Base-by-base conservation (phyloP, 2,329 filamentous ascomycete species). In the Alternaria consortialis region DNA sequence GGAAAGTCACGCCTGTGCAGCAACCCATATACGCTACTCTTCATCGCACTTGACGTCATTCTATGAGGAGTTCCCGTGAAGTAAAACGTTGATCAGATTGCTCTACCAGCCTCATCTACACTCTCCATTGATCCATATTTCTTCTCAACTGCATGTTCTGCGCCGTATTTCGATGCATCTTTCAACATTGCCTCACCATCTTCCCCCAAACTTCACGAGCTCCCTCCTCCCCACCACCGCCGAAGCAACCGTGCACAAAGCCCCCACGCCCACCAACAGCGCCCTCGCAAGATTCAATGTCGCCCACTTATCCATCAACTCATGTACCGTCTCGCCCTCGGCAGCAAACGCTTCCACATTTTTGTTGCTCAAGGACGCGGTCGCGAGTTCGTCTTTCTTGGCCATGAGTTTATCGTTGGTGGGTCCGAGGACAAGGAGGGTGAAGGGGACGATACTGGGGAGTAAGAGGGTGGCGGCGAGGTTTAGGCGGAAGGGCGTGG, bases 291-390 rank as follows among this genome's bases (percentile, higher is more conserved):
- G 63, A 67, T 87, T 87, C 67, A 87, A 69, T 51, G 80, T 76
- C 3, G 80, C 85, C 86, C 86, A 89, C 59, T 77, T 78, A 67
- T 88, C 85, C 37, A 88, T 80, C 66, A 88, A 72, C 59, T 77
- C 80, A 73, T 86, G 84, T 7, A 80, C 79, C 0, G 79, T 83
- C 75, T 84, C 82, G 44, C 80, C 80, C 54, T 80, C 74, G 29
- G 68, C 71, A 31, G 79, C 67, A 4, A 76, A 79, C 5, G 71
- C 68, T 57, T 84, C 83, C 2, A 64, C 47, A 2, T 58, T 54
- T 17, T 80, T 73, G 56, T 81, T 80, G 27, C 74, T 75, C 44
- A 80, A 65, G 11, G 73, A 77, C 13, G 78, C 67, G 4, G 66
- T 71, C 23, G 76, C 74, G 15, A 82, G 77, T 48, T 79, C 74